Base-by-base conservation (phyloP, 2,329 filamentous ascomycete species). In the Penicillium hordei region DNA sequence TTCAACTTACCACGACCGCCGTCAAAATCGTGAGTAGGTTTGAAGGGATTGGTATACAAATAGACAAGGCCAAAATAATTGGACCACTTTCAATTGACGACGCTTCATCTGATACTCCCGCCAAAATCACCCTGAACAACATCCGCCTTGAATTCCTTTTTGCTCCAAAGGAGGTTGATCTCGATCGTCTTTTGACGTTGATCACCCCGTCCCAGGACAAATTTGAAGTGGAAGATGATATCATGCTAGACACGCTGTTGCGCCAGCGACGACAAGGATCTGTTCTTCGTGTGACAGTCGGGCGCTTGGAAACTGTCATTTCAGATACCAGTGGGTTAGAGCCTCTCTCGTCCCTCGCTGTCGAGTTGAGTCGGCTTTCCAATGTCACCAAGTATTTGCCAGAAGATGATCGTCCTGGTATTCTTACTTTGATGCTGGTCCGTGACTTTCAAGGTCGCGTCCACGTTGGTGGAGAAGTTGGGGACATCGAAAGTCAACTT, bases 371-470 rank as follows among this genome's bases (percentile, higher is more conserved):
- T 6, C 91, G 89, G 64, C 80, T 99, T 5, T 90, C 92, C 0
- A 93, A 87, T 0, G 91, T 99, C 27, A 85, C 93, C 7, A 97
- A 97, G 71, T 97, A 97, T 71, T 81, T 99, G 2, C 93, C 94
- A 0, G 93, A 99, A 66, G 94, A 99, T 73, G 93, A 99, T 67
- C 85, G 93, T 1, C 94, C 94, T 2, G 94, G 94, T 0, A 79
- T 97, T 21, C 79, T 99, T 38, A 92, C 88, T 0, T 79, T 99
- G 38, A 81, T 83, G 0, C 79, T 86, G 31, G 73, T 97, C 52
- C 84, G 86, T 52, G 84, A 86, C 19, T 66, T 91, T 7, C 82
- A 88, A 29, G 75, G 84, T 9, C 79, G 81, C 27, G 75, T 90
- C 10, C 83, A 89, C 43, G 72, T 93, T 48, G 88, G 87, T 43